These are phyloP conservation scores for Xerocomellus amylosporus DNA, from an alignment of 768 basidiomycete species.

Conservation along the genomic window DNA sequence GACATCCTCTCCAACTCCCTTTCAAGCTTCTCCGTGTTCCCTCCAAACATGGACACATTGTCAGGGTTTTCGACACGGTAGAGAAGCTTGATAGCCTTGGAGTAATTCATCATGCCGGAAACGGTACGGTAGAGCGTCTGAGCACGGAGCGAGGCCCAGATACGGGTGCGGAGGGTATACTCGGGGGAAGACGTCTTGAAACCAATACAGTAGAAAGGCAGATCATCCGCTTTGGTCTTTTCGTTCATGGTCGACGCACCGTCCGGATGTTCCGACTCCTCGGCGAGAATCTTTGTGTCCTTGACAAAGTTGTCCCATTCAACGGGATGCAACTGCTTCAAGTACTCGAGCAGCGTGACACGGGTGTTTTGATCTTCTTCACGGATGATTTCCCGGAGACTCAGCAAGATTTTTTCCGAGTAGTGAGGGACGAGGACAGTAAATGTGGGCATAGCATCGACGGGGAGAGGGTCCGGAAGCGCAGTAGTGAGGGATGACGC, in stretches of 20 bases:
- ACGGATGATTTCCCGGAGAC: constrained; percentile 95
- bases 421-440: constrained; percentile 99
- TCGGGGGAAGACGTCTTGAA: constrained; percentile 99
- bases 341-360: constrained; percentile 94
- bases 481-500: constrained; percentile 96
- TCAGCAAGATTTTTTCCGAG: constrained; percentile 96
- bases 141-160: constrained; percentile 97
- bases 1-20: constrained; percentile 97
- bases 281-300: constrained; percentile 98
- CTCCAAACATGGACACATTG: constrained; percentile 93
- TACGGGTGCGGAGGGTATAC: constrained; percentile 97
- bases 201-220: constrained; percentile 98
- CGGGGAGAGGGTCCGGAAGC: constrained; percentile 90
- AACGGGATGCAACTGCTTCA: constrained; percentile 96
- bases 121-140: constrained; percentile 99
- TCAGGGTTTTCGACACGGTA: constrained; percentile 99
- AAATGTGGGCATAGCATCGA: constrained; percentile 99
- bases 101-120: constrained; percentile 99
- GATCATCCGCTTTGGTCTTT: constrained; percentile 84
- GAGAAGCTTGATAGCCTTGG: constrained; percentile 98
- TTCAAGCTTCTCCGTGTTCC: constrained; percentile 94
- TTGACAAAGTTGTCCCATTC: constrained; percentile 99
- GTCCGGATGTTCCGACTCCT: constrained; percentile 68
- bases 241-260: constrained; percentile 60
- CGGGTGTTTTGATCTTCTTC: constrained; percentile 97